Base-by-base conservation (phyloP, 352 stramenopile genomes). In the Globisporangium cylindrosporum region DNA sequence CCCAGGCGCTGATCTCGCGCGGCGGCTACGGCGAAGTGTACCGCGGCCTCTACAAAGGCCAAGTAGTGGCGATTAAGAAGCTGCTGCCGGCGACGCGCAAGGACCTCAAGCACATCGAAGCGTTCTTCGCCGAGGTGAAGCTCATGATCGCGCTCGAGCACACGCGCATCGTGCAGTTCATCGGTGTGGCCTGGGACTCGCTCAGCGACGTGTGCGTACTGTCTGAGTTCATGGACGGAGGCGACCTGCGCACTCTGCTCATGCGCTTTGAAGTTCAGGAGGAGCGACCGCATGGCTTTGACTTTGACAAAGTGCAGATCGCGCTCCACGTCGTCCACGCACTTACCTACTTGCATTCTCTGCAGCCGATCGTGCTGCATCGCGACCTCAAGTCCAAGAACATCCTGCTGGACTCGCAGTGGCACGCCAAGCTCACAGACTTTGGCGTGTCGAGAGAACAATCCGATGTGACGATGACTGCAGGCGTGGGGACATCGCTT, bases 371-470 rank as follows among this genome's bases (percentile, higher is more conserved):
- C 1, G 74, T 81, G 34, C 34, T 81, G 18, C 70, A 81, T 55
- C 67, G 75, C 48, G 75, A 79, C 43, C 64, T 81, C 38, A 79
- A 79, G 67, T 82, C 75, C 1, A 80, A 80, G 66, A 82, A 80
- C 54, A 76, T 80, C 22, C 22, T 82, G 46, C 38, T 82, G 1
- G 79, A 55, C 25, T 77, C 67, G 4, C 62, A 84, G 12, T 32
- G 81, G 41, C 70, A 87, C 54, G 80, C 80, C 2, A 89, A 89
- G 56, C 70, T 90, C 32, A 89, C 80, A 24, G 82, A 89, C 73
- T 90, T 90, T 71, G 80, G 80, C 4, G 72, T 86, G 4, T 88
- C 80, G 0, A 67, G 80, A 25, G 74, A 84, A 25, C 71, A 70
- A 20, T 73, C 70, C 20, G 77, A 85, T 27, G 70, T 70, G 10